Percentiles rank a stretch among this genome's conserved stretches.
Evolutionary conservation across 1,284 basidiomycete genomes (phyloP).

Genomic region (Tilletia caries): DNA sequence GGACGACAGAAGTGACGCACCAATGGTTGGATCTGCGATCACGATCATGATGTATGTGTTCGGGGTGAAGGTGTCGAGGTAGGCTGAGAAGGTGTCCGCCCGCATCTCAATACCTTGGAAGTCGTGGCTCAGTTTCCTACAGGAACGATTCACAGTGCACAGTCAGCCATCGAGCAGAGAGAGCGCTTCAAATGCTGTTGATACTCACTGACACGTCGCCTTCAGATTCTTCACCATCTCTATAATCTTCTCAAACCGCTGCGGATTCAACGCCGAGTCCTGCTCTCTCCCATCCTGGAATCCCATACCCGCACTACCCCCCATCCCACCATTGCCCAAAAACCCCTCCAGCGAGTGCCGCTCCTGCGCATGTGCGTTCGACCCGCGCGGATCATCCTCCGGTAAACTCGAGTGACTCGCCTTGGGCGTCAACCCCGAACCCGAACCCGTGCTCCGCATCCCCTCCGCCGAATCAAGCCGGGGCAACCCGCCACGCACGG

Average conservation of each 20-base stretch:
- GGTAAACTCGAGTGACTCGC: background rate
- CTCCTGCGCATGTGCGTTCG: background rate
- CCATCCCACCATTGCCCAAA: conserved; percentile 25
- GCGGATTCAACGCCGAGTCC: conserved; percentile 62
- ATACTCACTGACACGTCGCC: conserved; percentile 73
- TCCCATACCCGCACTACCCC: conserved; percentile 41
- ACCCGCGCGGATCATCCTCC: background rate
- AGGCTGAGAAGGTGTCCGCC: conserved; percentile 68
- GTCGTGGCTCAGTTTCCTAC: conserved; percentile 32
- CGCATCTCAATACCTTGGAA: conserved; percentile 53
- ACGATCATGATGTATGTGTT: conserved; percentile 92
- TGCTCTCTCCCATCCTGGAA: conserved; percentile 27
- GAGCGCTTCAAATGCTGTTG: too few species aligned
- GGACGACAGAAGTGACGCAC: conserved; percentile 57
- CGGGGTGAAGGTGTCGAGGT: conserved; percentile 87
- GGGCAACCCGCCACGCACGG: background rate
- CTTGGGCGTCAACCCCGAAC: background rate
- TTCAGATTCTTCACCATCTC: conserved; percentile 95
- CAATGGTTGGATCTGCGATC: conserved; percentile 78
- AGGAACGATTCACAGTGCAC: background rate
- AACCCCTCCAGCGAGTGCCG: background rate
- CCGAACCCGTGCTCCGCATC: background rate
- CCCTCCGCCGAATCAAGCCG: background rate
- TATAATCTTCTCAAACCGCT: conserved; percentile 90
- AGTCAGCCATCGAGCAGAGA: background rate